These are phyloP conservation scores for Saccharomycopsis capsularis DNA, from an alignment of 805 yeast genomes.

Conservation along the genomic window DNA sequence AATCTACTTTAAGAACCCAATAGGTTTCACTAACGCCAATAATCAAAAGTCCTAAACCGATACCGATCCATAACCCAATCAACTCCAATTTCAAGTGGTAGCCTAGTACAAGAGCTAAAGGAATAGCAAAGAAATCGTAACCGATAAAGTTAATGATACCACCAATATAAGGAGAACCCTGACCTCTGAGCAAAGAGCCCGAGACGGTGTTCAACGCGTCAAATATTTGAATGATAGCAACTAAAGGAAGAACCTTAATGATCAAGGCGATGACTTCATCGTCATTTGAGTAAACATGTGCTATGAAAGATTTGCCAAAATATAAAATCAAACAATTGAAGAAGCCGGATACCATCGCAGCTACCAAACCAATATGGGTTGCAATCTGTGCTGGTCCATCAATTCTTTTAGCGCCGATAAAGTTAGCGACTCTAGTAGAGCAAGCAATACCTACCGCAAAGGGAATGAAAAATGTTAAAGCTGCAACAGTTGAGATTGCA, in stretches of 20 bases:
- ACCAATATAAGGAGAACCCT: slow-evolving; percentile 77
- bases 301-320: slow-evolving; percentile 43
- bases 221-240: slow-evolving; percentile 60
- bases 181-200: slow-evolving; percentile 80
- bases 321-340: slow-evolving; percentile 45
- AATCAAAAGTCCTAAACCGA: slow-evolving; percentile 49
- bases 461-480: slow-evolving; percentile 64
- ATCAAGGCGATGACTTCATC: slow-evolving; percentile 47
- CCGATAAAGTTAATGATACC: slow-evolving; percentile 59
- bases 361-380: slow-evolving; percentile 36
- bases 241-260: slow-evolving; percentile 46
- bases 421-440: slow-evolving; percentile 67
- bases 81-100: slow-evolving; percentile 44
- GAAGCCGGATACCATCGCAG: slow-evolving; percentile 40
- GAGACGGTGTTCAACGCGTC: slow-evolving; percentile 69
- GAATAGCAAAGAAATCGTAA: slow-evolving; percentile 72
- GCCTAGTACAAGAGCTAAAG: slow-evolving; percentile 51
- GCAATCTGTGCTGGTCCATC: slow-evolving; percentile 41
- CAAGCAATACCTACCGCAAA: slow-evolving; percentile 67
- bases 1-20: slow-evolving; percentile 41
- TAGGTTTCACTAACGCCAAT: slow-evolving; percentile 46
- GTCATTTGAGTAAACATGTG: slow-evolving; percentile 56
- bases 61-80: slow-evolving; percentile 72
- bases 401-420: slow-evolving; percentile 51
- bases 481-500: slow-evolving; percentile 58